Evolutionary conservation across 768 basidiomycete genomes (phyloP).

Genomic region (Tylopilus vinaceipallidus): DNA sequence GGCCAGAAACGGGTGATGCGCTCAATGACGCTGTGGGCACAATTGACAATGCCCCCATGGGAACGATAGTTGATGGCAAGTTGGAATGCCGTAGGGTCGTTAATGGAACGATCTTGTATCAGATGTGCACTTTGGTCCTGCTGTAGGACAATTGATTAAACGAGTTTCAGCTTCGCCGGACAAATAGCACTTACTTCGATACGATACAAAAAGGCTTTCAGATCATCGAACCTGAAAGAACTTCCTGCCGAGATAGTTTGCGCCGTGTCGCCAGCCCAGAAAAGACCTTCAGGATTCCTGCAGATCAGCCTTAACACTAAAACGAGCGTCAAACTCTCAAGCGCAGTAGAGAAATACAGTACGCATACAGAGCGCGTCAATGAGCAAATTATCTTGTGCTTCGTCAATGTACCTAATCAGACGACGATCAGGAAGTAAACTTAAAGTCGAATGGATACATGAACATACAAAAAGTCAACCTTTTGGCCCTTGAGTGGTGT

Average conservation of each 20-base stretch:
- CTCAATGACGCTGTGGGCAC: conserved; percentile 63
- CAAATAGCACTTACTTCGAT: conserved; percentile 45
- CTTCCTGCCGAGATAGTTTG: conserved; percentile 76
- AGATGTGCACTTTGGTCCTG: conserved; percentile 15
- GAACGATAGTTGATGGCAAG: conserved; percentile 67
- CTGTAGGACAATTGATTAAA: conserved; percentile 10
- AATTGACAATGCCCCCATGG: conserved; percentile 72
- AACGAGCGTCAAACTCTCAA: conserved; percentile 3
- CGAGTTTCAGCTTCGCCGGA: background rate
- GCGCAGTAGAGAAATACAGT: background rate
- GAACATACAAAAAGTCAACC: conserved; percentile 54
- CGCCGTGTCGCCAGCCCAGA: conserved; percentile 81
- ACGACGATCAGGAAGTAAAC: background rate
- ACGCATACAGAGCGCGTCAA: conserved; percentile 56
- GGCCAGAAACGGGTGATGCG: conserved; percentile 63
- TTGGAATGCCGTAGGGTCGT: conserved; percentile 46
- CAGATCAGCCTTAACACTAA: conserved; percentile 65
- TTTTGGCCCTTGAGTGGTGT: conserved; percentile 37
- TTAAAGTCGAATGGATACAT: background rate
- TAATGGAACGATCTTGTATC: conserved; percentile 14
- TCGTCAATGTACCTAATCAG: conserved; percentile 62
- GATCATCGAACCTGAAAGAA: conserved; percentile 67
- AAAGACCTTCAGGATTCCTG: conserved; percentile 60
- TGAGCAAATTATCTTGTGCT: conserved; percentile 67
- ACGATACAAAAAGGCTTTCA: conserved; percentile 65